A percentile compares a stretch with the other conserved stretches of the same genome.
Conservation (phyloP, 208 protist species). For the Leishmania lainsoni region DNA sequence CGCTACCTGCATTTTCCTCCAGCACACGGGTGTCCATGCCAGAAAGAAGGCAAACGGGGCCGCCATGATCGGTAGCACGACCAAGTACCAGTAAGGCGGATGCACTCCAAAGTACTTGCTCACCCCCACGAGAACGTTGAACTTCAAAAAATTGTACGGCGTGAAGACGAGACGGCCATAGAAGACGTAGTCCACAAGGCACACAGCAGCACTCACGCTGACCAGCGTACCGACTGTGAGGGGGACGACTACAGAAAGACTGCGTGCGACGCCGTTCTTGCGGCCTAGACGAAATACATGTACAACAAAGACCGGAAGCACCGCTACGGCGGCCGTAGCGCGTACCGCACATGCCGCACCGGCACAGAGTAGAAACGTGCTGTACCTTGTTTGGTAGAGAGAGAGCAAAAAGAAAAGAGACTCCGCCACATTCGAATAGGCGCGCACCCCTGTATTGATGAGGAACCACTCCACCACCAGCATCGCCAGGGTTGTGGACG, state of each 20-base stretch:
- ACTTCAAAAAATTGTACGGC: slow-evolving; percentile 73
- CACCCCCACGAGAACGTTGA: slow-evolving; percentile 87
- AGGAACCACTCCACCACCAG: slow-evolving; percentile 67
- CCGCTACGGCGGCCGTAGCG: slow-evolving; percentile 56
- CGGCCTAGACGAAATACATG: slow-evolving; percentile 28
- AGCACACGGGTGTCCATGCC: slow-evolving; percentile 24
- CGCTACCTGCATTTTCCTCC: slow-evolving; percentile 1
- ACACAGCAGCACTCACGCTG: slow-evolving; percentile 21
- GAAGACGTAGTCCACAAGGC: slow-evolving; percentile 61
- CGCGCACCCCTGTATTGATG: slow-evolving; percentile 48
- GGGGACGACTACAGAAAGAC: slow-evolving; percentile 12
- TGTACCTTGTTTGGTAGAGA: slow-evolving; percentile 46
- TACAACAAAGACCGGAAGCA: slow-evolving; percentile 53
- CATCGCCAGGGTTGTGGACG: slow-evolving; percentile 25
- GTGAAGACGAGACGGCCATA: slow-evolving; percentile 61
- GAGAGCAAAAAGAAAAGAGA: slow-evolving; percentile 60
- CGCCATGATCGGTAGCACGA: slow-evolving; percentile 64
- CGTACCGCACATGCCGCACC: slow-evolving; percentile 65
- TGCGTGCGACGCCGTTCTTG: slow-evolving; percentile 24
- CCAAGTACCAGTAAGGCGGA: slow-evolving; percentile 86
- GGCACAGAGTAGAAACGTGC: slow-evolving; percentile 58
- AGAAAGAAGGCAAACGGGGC: slow-evolving; percentile 56
- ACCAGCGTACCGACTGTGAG: slow-evolving; percentile 30
- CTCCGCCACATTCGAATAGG: slow-evolving; percentile 82
- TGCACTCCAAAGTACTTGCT: slow-evolving; percentile 91